Evolutionary conservation across 2,329 filamentous ascomycete species (phyloP), one percentile per base, ranked within the genome.

Genomic region (Sporothrix humicola): DNA sequence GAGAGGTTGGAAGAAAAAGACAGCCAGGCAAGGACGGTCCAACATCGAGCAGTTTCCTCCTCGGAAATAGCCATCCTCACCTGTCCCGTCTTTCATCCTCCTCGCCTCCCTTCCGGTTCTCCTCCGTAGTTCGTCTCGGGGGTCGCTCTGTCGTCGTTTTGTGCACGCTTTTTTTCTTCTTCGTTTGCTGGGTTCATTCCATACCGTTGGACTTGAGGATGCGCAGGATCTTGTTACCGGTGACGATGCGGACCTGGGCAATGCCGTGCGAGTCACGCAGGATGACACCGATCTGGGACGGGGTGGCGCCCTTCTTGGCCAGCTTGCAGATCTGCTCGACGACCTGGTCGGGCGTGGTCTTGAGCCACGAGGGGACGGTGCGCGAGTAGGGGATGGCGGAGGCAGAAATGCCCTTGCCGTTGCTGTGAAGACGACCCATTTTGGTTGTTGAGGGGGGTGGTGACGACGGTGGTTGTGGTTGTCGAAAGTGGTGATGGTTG

Each of bases 301-400:
- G 96, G 79, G 95, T 97, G 80, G 94, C 94, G 88, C 97, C 96
- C 93, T 98, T 98, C 89, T 93, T 95, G 83, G 96, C 96, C 84
- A 98, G 93, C 90, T 97, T 97, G 88, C 93, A 95, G 88, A 99
- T 99, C 89, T 98, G 95, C 84, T 99, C 96, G 81, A 97, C 94
- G 85, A 99, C 94, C 88, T 97, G 94, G 82, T 98, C 94, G 83
- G 96, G 95, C 81, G 94, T 97, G 87, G 94, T 97, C 93, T 99
- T 99, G 86, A 98, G 89, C 96, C 96, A 99, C 80, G 95, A 90
- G 76, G 96, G 95, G 78, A 94, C 85, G 81, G 90, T 91, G 88
- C 96, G 95, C 80, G 94, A 97, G 92, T 98, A 99, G 83, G 97
- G 96, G 86, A 98, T 87, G 82, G 96, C 94, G 77, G 94, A 97